phyloP scores from a whole-genome alignment of 371 early-diverging fungal species.

The Lichtheimia ramosa region DNA sequence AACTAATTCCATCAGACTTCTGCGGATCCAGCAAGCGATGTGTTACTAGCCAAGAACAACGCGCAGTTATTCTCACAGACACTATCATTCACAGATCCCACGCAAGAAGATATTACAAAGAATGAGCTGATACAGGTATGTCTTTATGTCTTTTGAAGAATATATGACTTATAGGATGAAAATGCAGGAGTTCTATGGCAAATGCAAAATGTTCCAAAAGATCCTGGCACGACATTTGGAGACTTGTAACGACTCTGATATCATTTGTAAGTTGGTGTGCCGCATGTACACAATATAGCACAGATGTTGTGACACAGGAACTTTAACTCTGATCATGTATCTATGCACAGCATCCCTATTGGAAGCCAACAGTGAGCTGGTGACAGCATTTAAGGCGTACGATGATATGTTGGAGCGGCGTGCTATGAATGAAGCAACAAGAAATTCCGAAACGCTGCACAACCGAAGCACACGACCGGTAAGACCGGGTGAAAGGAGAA shows the following conservation, averaged over 20 bases:
- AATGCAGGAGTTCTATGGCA: slow-evolving; percentile 41
- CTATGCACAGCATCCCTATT: slow-evolving; percentile 31
- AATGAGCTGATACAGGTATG: slow-evolving; percentile 45
- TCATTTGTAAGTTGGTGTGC: slow-evolving; percentile 31
- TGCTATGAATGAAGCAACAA: slow-evolving; percentile 36
- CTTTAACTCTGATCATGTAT: slow-evolving; percentile 1
- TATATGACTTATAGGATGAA: not conserved
- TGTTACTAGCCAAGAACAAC: slow-evolving; percentile 47
- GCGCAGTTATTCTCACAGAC: slow-evolving; percentile 49
- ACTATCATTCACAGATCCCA: slow-evolving; percentile 53
- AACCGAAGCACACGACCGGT: slow-evolving; percentile 32
- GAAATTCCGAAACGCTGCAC: slow-evolving; percentile 33
- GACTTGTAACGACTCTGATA: slow-evolving; percentile 38
- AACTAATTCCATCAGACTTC: slow-evolving; percentile 1
- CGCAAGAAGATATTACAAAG: slow-evolving; percentile 46
- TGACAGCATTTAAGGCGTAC: slow-evolving; percentile 47
- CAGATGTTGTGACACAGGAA: slow-evolving; percentile 11
- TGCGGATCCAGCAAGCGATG: slow-evolving; percentile 22
- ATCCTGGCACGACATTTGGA: slow-evolving; percentile 34
- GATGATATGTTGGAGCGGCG: slow-evolving; percentile 51
- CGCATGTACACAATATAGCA: slow-evolving; percentile 8
- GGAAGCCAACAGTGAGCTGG: slow-evolving; percentile 45
- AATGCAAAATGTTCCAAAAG: slow-evolving; percentile 39
- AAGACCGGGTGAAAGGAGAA: not conserved
- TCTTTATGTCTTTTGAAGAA: not conserved